Evolutionary conservation across 75 land plant genomes (phyloP).

Genomic region (Cunninghamia lanceolata): DNA sequence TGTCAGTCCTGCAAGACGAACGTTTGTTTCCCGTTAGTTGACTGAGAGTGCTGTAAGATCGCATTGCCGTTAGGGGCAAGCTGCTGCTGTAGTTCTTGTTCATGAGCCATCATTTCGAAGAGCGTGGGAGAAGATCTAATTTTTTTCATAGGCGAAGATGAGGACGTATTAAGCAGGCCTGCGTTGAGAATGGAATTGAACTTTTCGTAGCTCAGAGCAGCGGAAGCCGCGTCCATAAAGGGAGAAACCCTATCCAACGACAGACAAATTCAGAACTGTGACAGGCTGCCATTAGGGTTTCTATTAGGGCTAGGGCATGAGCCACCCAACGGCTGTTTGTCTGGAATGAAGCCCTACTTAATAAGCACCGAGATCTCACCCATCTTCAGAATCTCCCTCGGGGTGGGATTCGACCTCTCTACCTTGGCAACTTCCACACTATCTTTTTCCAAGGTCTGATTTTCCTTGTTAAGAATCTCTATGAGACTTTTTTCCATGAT

Average conservation of each 20-base stretch:
- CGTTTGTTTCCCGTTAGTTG: constrained; percentile 5
- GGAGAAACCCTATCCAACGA: constrained; percentile 59
- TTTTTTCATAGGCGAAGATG: constrained; percentile 55
- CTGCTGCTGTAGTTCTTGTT: constrained; percentile 47
- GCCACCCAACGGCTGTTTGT: constrained; percentile 7
- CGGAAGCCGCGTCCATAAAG: constrained; percentile 22
- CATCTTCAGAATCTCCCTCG: constrained; percentile 12
- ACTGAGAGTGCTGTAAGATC: neutral
- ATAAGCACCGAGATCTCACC: constrained; percentile 60
- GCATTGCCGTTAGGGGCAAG: neutral
- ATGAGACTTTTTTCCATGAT: neutral
- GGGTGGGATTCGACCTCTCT: constrained; percentile 9
- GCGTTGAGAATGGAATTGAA: constrained; percentile 74
- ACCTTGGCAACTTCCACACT: neutral
- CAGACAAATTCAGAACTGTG: constrained; percentile 36
- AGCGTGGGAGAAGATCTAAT: constrained; percentile 89
- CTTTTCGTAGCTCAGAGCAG: constrained; percentile 30
- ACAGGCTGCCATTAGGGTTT: constrained; percentile 7
- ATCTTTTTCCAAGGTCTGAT: neutral
- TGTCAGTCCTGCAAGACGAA: constrained; percentile 37
- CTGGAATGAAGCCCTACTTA: constrained; percentile 64
- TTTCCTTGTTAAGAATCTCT: neutral
- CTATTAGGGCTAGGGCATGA: constrained; percentile 1
- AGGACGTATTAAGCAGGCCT: constrained; percentile 71
- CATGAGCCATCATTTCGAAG: constrained; percentile 95